A percentile compares a stretch with the other conserved stretches of the same genome.
Conservation (phyloP, 495 filamentous ascomycete genomes). For the Aspergillus carlsbadensis region DNA sequence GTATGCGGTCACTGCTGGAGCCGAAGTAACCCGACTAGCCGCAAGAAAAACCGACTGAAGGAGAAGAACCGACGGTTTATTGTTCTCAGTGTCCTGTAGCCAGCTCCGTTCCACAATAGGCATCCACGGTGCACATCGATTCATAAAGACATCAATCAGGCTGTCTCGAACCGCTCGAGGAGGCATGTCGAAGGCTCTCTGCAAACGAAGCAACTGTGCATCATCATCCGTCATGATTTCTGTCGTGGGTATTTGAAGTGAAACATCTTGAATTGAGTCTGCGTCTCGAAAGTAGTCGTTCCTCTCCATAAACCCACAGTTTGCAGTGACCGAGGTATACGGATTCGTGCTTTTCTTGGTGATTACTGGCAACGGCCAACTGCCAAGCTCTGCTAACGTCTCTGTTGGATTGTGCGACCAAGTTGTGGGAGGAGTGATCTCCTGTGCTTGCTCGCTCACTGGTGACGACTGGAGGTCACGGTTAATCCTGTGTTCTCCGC, state of each 20-base stretch:
- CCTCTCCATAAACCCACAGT: constrained; percentile 22
- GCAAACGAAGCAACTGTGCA: constrained; percentile 23
- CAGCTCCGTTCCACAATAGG: constrained; percentile 27
- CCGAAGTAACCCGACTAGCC: constrained; percentile 25
- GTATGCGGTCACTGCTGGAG: constrained; percentile 24
- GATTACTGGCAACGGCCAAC: neutral
- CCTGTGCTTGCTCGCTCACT: neutral
- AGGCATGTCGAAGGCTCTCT: constrained; percentile 26
- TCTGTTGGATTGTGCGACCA: neutral
- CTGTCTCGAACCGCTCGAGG: constrained; percentile 24
- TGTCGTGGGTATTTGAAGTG: constrained; percentile 16
- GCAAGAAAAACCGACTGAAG: constrained; percentile 28
- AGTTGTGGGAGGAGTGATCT: neutral
- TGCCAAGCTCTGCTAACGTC: neutral
- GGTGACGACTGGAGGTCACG: no score
- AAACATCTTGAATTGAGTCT: constrained; percentile 18
- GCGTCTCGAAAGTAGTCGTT: constrained; percentile 27
- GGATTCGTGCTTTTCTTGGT: constrained; percentile 16
- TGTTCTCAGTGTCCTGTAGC: constrained; percentile 20
- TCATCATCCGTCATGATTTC: constrained; percentile 26
- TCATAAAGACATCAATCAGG: constrained; percentile 29
- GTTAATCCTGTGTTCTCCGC: no score
- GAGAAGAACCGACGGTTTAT: constrained; percentile 24
- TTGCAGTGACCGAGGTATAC: constrained; percentile 17
- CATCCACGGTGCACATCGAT: constrained; percentile 28